A percentile compares a stretch with the other conserved stretches of the same genome.
Conservation (phyloP, 768 basidiomycete genomes). For the Sistotremastrum suecicum region DNA sequence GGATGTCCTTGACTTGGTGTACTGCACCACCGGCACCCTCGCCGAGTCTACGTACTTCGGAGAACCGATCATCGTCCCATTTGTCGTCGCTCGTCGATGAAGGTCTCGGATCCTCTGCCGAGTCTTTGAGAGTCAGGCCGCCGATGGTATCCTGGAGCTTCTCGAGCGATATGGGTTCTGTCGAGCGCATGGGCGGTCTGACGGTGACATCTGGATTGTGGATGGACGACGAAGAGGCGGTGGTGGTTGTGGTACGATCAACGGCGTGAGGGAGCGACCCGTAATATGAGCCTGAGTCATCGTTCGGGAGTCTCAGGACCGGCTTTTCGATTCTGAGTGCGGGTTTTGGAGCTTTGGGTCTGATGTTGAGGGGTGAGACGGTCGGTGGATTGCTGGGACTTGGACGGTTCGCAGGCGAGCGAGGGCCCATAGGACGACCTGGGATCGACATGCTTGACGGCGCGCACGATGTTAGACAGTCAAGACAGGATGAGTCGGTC, state of each 20-base stretch:
- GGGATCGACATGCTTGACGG: too few species aligned
- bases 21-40: constrained; percentile 97
- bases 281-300: too few species aligned
- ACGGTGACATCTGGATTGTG: constrained; percentile 17
- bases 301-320: too few species aligned
- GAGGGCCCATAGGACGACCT: too few species aligned
- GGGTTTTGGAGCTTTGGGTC: constrained; percentile 10
- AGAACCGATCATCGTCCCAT: constrained; percentile 61
- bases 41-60: constrained; percentile 67
- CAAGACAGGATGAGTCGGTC: too few species aligned
- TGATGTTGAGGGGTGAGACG: constrained; percentile 23
- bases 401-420: too few species aligned
- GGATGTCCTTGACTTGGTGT: constrained; percentile 79
- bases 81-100: constrained; percentile 12
- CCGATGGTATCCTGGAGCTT: constrained; percentile 3
- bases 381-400: too few species aligned
- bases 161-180: constrained; percentile 1
- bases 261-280: too few species aligned
- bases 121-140: constrained; percentile 1
- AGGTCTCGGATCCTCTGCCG: not conserved
- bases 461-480: too few species aligned
- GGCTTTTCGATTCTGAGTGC: constrained; percentile 5
- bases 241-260: too few species aligned
- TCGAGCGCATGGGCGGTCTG: not conserved
- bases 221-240: not conserved